Evolutionary conservation across 495 filamentous ascomycete species (phyloP).

Genomic region (Neurospora sublineolata): DNA sequence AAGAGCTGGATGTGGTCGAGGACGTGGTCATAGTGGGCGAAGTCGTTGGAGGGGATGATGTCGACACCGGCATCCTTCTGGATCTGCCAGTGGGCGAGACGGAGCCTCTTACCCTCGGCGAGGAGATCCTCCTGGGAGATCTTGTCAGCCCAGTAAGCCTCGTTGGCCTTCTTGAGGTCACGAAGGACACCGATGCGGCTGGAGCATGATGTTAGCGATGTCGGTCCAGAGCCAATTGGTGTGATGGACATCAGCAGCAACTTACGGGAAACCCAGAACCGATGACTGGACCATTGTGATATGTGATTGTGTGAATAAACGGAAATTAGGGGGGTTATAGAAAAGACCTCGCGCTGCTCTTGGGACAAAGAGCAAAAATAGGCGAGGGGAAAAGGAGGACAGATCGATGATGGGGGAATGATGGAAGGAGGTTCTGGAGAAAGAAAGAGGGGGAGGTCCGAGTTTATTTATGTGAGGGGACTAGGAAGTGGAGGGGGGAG

Average conservation of each 20-base stretch:
- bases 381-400: not conserved
- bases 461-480: slow-evolving; percentile 1
- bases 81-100: slow-evolving; percentile 96
- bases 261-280: slow-evolving; percentile 28
- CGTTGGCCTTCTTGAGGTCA: slow-evolving; percentile 99
- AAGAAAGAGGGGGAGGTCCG: slow-evolving; percentile 2
- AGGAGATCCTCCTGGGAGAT: slow-evolving; percentile 78
- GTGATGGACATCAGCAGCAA: not conserved
- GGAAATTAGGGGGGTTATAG: not conserved
- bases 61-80: slow-evolving; percentile 96
- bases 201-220: slow-evolving; percentile 17
- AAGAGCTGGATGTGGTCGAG: slow-evolving; percentile 98
- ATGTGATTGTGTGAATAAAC: slow-evolving; percentile 1
- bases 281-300: slow-evolving; percentile 68
- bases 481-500: slow-evolving; percentile 3
- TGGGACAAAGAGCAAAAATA: not conserved
- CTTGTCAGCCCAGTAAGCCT: slow-evolving; percentile 95
- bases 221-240: slow-evolving; percentile 45
- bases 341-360: not conserved
- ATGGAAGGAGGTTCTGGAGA: slow-evolving; percentile 2
- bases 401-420: slow-evolving; percentile 1
- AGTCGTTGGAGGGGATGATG: slow-evolving; percentile 97
- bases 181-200: slow-evolving; percentile 89
- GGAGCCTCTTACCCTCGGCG: slow-evolving; percentile 88
- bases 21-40: slow-evolving; percentile 96